Conservation (phyloP, 2,329 filamentous ascomycete genomes). For the Dactylonectria macrodidyma region DNA sequence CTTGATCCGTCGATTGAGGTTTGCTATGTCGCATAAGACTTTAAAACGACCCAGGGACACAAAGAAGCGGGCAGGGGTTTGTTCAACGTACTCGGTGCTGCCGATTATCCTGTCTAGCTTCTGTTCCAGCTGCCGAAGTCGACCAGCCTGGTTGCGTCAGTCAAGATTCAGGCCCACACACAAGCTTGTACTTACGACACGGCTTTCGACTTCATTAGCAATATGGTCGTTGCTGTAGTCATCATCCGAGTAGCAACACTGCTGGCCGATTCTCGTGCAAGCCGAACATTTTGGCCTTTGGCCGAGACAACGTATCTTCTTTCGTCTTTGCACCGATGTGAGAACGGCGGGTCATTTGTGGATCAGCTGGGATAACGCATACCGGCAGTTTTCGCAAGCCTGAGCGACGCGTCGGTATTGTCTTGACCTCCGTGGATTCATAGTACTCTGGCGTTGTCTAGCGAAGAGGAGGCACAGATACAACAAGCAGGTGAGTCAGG, state of each 20-base stretch:
- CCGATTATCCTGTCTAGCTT: slow-evolving; percentile 35
- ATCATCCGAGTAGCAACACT: slow-evolving; percentile 17
- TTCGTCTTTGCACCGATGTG: slow-evolving; percentile 19
- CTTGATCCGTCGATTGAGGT: slow-evolving; percentile 13
- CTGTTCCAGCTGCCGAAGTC: slow-evolving; percentile 33
- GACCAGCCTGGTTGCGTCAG: slow-evolving; percentile 22
- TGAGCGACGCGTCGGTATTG: slow-evolving; percentile 33
- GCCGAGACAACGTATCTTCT: slow-evolving; percentile 38
- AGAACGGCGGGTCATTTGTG: neutral
- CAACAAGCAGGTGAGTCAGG: neutral
- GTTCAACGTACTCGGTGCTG: slow-evolving; percentile 20
- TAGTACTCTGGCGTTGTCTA: neutral
- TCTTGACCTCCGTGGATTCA: slow-evolving; percentile 28
- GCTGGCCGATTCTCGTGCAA: slow-evolving; percentile 28
- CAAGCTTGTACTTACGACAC: slow-evolving; percentile 15
- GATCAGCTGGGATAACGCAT: neutral
- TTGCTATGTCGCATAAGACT: neutral
- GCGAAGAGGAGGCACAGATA: neutral
- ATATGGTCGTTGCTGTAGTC: neutral
- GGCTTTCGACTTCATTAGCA: neutral
- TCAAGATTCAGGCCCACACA: accelerated
- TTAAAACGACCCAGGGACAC: neutral
- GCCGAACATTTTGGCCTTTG: slow-evolving; percentile 36
- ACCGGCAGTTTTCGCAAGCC: slow-evolving; percentile 37
- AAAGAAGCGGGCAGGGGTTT: neutral